Conservation (phyloP, 2,329 filamentous ascomycete species). For the Cadophora malorum region DNA sequence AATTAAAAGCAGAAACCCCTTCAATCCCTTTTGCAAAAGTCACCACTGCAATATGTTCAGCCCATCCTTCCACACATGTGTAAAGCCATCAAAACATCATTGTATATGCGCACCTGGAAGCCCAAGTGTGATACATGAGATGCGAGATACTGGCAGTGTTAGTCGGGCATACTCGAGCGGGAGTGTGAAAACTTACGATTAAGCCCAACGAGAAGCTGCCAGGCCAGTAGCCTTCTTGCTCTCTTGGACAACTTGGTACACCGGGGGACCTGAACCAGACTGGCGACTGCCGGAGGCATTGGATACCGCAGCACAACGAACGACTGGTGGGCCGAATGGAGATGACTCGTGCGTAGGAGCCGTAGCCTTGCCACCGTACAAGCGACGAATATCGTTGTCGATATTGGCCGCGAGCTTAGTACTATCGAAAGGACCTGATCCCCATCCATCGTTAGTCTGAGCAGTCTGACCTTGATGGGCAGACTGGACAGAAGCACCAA, state of each 20-base stretch:
- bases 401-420: neutral
- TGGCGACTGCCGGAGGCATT: neutral
- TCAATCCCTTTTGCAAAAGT: constrained; percentile 5
- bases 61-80: neutral
- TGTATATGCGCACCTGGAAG: constrained; percentile 3
- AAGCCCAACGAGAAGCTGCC: constrained; percentile 8
- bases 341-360: neutral
- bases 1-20: constrained; percentile 7
- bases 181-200: neutral
- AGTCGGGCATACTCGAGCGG: neutral
- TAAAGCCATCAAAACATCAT: neutral
- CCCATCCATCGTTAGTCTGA: constrained; percentile 1
- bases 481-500: neutral
- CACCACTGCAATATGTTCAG: constrained; percentile 1
- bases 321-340: neutral
- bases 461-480: neutral
- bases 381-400: neutral
- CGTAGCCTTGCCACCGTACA: neutral
- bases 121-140: constrained; percentile 4
- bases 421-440: neutral
- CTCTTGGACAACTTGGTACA: neutral
- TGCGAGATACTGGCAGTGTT: neutral
- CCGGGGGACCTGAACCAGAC: neutral
- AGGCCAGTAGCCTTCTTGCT: constrained; percentile 1
- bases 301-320: neutral